Conservation (phyloP, 177 flowering plant genomes). For the Tripterygium wilfordii region DNA sequence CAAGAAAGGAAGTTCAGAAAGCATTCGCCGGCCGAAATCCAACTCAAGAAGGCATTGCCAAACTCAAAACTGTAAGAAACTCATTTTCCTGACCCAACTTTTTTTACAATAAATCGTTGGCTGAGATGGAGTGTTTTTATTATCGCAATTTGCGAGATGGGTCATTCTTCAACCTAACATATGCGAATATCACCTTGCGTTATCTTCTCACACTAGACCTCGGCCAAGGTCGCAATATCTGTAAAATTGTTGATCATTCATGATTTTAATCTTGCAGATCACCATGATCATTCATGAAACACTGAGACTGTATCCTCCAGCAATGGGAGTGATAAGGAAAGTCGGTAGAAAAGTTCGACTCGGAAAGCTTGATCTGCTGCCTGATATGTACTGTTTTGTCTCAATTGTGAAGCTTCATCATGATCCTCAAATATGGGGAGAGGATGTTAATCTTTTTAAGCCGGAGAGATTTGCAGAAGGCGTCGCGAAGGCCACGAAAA, state of each 20-base stretch:
- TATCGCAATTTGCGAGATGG: no score
- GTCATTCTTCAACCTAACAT: no score
- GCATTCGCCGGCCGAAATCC: conserved; percentile 22
- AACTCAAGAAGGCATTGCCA: conserved; percentile 21
- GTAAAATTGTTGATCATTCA: no score
- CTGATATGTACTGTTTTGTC: conserved; percentile 11
- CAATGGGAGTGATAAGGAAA: conserved; percentile 4
- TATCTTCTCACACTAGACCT: no score
- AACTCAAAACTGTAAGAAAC: no score
- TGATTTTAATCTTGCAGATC: no score
- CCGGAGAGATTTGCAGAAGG: conserved; percentile 47
- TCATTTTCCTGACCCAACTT: no score
- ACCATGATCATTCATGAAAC: conserved; percentile 37
- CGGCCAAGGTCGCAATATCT: no score
- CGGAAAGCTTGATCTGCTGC: conserved; percentile 26
- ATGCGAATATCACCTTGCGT: no score
- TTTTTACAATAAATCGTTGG: no score
- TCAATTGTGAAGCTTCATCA: conserved; percentile 27
- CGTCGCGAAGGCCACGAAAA: conserved; percentile 28
- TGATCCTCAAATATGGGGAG: conserved; percentile 44
- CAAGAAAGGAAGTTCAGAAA: conserved; percentile 34
- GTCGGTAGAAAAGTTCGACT: conserved; percentile 12
- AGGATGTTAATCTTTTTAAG: no score
- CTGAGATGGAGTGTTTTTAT: no score
- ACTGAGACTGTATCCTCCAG: conserved; percentile 39